Conservation (phyloP, 139 green algal genomes). For the Klebsormidium nitens region DNA sequence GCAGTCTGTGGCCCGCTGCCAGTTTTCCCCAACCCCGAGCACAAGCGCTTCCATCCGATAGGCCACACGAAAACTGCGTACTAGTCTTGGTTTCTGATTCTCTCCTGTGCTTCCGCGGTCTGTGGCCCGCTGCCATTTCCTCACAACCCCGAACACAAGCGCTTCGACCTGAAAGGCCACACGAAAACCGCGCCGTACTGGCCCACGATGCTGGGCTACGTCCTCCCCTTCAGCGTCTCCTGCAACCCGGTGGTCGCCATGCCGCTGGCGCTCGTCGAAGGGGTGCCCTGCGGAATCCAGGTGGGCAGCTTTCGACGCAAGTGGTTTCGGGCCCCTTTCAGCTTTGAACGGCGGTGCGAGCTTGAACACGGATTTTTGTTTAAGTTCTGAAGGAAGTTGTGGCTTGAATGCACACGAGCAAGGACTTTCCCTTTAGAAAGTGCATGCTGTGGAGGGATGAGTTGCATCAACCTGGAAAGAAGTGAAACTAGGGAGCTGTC, state of each 20-base stretch:
- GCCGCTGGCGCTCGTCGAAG: constrained; percentile 7
- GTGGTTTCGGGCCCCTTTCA: no score
- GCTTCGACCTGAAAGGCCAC: constrained; percentile 7
- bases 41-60: not conserved
- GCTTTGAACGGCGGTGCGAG: no score
- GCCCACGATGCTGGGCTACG: not conserved
- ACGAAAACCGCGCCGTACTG: constrained; percentile 5
- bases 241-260: constrained; percentile 19
- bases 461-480: no score
- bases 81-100: no score
- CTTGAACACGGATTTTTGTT: no score
- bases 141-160: constrained; percentile 18
- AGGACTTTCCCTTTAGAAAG: no score
- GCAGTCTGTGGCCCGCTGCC: not conserved
- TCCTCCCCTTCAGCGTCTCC: constrained; percentile 1
- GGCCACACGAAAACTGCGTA: no score
- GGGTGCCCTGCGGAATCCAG: constrained; percentile 20
- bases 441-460: no score
- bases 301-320: not conserved
- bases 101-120: not conserved
- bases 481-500: no score
- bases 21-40: not conserved
- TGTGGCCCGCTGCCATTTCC: constrained; percentile 13
- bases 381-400: no score
- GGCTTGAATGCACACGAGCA: no score